Base-by-base conservation (phyloP, 306 rosid species). In the Pterocarpus macrocarpus region DNA sequence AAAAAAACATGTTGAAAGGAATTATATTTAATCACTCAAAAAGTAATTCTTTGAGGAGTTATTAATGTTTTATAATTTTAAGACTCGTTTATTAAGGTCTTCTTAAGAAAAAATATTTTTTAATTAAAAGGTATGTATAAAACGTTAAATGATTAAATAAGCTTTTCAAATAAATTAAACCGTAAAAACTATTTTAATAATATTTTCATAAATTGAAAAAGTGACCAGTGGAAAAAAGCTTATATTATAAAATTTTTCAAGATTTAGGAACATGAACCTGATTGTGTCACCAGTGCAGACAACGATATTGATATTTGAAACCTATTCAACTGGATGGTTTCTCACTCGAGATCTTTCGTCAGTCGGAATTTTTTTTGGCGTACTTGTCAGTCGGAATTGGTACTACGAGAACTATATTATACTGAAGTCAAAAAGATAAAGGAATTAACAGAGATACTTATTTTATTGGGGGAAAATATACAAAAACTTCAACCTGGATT, bases 401-500 rank as follows among this genome's bases (percentile, higher is more conserved):
- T 65, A 57, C 14, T 33, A 4, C 57, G 22, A 38, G 69, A 4
- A 73, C 55, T 58, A 71, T 64, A 39, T 17, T 57, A 76, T 22
- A 64, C 59, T 35, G 9, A 73, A 44, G 44, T 16, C 49, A 61
- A 35, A 53, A 65, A 15, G 43, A 68, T 8, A 64, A 49, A 52
- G 73, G 56, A 73, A 59, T 16, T 62, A 52, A 57, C 59, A 30
- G 32, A 69, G 5, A 72, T 33, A 49, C 14, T 69, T 56, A 8
- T 74, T 13, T 55, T 50, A 58, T 71, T 9, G 65, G 63, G 65
- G 62, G 0, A 15, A n/a, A 77, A 65, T 1, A 39, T 7, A 43
- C 15, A 3, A 43, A 45, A n/a, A 7, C 2, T 56, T 45, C 61
- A 76, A 71, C 69, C 33, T 50, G 16, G 81, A 79, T 64, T 52